Conservation (phyloP, 306 rosid genomes). For the Quercus alba region DNA sequence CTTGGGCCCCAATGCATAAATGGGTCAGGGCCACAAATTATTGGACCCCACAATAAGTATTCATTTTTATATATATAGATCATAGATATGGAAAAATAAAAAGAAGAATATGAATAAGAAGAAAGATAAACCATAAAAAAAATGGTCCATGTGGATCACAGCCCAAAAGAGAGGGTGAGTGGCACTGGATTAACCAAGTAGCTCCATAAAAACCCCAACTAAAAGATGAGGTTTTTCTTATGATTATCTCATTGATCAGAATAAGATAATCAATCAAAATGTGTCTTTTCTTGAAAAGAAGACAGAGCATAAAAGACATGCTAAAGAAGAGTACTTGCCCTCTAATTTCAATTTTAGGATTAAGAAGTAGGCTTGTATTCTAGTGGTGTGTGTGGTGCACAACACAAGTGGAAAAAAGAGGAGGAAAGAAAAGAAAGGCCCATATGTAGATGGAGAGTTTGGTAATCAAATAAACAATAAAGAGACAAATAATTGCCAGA, state of each 20-base stretch:
- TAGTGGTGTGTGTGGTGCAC: neutral
- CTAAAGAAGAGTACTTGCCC: neutral
- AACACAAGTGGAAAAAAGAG: neutral
- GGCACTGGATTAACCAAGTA: conserved; percentile 41
- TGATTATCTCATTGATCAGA: neutral
- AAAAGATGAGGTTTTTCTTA: neutral
- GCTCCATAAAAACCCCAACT: conserved; percentile 23
- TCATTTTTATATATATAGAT: too few species aligned
- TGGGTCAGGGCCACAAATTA: too few species aligned
- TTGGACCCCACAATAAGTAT: too few species aligned
- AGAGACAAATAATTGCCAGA: conserved; percentile 18
- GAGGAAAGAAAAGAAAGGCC: neutral
- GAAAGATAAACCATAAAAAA: neutral
- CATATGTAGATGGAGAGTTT: neutral
- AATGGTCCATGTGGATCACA: too few species aligned
- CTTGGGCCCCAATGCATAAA: too few species aligned
- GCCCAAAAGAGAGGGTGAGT: neutral
- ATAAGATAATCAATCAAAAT: neutral
- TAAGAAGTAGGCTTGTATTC: neutral
- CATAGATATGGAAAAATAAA: too few species aligned
- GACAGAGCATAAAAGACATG: neutral
- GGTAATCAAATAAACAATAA: neutral
- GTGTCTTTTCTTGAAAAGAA: neutral
- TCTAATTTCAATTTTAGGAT: neutral
- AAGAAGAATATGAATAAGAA: too few species aligned